Evolutionary conservation across 345 rosid species (phyloP).

Genomic region (Xanthoceras sorbifolium): DNA sequence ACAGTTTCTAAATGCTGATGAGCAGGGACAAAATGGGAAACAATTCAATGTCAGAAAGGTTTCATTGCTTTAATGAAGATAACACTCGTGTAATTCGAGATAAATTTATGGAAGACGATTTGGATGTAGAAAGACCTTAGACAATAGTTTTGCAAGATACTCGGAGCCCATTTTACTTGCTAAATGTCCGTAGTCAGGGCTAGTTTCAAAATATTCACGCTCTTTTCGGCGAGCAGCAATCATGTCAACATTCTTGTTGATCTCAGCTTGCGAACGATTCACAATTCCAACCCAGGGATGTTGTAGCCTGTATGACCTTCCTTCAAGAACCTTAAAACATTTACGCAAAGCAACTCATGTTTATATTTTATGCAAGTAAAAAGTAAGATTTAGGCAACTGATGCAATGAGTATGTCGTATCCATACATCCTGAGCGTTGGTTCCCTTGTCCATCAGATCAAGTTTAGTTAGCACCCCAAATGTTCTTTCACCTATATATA

Average conservation of each 20-base stretch:
- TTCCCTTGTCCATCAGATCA: constrained; percentile 99
- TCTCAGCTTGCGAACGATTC: constrained; percentile 99
- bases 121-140: constrained; percentile 55
- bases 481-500: constrained; percentile 84
- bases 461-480: constrained; percentile 98
- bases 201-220: constrained; percentile 91
- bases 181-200: constrained; percentile 97
- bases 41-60: constrained; percentile 6
- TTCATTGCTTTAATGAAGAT: not conserved
- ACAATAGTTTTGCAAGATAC: constrained; percentile 91
- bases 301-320: constrained; percentile 89
- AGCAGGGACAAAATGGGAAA: constrained; percentile 15
- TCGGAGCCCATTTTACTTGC: constrained; percentile 96
- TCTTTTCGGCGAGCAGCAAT: constrained; percentile 88
- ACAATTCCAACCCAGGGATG: constrained; percentile 99
- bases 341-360: constrained; percentile 22
- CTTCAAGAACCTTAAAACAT: constrained; percentile 84
- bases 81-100: not conserved
- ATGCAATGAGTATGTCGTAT: constrained; percentile 17
- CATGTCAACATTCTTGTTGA: constrained; percentile 97
- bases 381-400: not conserved
- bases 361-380: constrained; percentile 25
- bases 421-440: constrained; percentile 84
- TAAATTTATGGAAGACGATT: not conserved
- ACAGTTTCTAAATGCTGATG: constrained; percentile 88